Percentiles rank a stretch among this genome's conserved stretches.
Evolutionary conservation across 176 grass and related monocot genomes (phyloP).

Genomic region (Oryza meridionalis): DNA sequence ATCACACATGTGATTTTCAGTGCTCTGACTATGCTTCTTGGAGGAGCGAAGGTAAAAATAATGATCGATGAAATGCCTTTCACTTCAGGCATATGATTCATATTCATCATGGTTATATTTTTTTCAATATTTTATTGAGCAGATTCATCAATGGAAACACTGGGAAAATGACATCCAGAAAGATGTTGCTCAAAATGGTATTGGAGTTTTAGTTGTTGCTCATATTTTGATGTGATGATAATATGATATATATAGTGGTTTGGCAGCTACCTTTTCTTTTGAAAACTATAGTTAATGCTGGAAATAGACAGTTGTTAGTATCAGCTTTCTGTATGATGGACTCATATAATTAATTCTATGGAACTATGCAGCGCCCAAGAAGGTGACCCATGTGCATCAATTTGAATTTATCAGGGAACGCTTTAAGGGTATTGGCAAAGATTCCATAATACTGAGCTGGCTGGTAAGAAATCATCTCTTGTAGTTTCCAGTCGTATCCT

Average conservation of each 20-base stretch:
- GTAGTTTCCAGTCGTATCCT: not conserved
- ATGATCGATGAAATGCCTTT: not conserved
- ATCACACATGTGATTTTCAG: slow-evolving; percentile 81
- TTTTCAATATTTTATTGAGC: slow-evolving; percentile 12
- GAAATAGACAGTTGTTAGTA: not conserved
- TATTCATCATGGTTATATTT: not conserved
- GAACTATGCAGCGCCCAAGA: slow-evolving; percentile 50
- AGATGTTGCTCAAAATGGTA: slow-evolving; percentile 63
- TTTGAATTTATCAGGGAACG: slow-evolving; percentile 82
- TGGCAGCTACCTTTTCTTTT: not conserved
- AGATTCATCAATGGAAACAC: slow-evolving; percentile 90
- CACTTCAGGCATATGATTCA: not conserved
- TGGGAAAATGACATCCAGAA: slow-evolving; percentile 83
- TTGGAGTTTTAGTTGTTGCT: slow-evolving; percentile 13
- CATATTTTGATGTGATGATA: slow-evolving; percentile 16
- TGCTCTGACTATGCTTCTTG: slow-evolving; percentile 83
- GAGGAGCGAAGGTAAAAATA: slow-evolving; percentile 66
- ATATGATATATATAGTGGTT: not conserved
- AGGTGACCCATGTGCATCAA: slow-evolving; percentile 66
- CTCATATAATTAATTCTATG: not conserved
- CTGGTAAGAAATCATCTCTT: slow-evolving; percentile 64
- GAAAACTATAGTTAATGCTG: not conserved
- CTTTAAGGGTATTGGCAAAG: slow-evolving; percentile 74
- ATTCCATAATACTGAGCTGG: slow-evolving; percentile 73
- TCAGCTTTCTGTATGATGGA: not conserved